A percentile compares a stretch with the other conserved stretches of the same genome.
Evolutionary conservation across 108 stramenopile genomes (phyloP).

Genomic region (Nannochloropsis gaditana): DNA sequence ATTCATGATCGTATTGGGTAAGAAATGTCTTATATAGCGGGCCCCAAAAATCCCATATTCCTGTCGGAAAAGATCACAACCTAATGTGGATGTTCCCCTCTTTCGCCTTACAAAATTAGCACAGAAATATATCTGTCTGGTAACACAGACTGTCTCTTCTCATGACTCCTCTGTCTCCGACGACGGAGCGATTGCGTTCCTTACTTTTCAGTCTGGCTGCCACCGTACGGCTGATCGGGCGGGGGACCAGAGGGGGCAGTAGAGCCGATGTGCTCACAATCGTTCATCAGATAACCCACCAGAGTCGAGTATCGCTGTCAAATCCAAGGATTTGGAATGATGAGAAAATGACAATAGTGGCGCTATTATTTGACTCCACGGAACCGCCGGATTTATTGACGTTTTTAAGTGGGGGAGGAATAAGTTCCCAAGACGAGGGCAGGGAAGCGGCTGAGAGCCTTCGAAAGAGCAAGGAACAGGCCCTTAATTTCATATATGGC

Average conservation of each 20-base stretch:
- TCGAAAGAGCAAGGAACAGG: constrained; percentile 9
- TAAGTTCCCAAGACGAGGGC: background rate
- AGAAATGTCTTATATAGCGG: too few relatives aligned
- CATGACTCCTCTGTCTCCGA: background rate
- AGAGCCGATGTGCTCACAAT: background rate
- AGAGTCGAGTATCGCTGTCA: background rate
- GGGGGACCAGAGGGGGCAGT: background rate
- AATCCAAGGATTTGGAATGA: background rate
- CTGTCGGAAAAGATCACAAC: too few relatives aligned
- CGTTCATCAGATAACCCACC: background rate
- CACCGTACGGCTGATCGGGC: background rate
- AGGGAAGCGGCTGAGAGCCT: background rate
- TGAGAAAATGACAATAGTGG: background rate
- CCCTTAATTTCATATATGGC: background rate
- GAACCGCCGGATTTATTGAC: background rate
- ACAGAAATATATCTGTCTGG: too few relatives aligned
- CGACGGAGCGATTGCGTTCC: background rate
- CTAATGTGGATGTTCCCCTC: too few relatives aligned
- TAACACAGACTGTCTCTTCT: too few relatives aligned
- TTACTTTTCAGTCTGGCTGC: background rate
- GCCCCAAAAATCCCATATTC: too few relatives aligned
- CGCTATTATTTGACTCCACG: background rate
- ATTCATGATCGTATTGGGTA: too few relatives aligned
- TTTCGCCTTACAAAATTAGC: too few relatives aligned
- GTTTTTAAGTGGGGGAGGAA: background rate